phyloP scores from a whole-genome alignment of 1,284 basidiomycete species.

The Ustilago shanxiensis region DNA sequence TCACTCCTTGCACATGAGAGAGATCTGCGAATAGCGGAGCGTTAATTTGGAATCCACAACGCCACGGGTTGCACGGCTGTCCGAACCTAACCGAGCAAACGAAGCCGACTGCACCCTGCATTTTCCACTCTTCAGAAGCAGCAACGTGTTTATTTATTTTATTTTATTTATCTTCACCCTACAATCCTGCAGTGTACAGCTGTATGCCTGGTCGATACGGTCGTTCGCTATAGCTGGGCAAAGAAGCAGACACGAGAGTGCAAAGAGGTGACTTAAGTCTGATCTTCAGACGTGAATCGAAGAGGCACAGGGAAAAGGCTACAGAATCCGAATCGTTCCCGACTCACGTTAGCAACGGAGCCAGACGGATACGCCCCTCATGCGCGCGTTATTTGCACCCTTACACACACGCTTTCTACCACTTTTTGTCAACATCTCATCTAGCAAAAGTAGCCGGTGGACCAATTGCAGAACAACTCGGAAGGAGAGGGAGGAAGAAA shows the following conservation, averaged over 20 bases:
- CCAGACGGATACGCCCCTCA: not conserved
- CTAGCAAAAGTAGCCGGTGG: too few relatives aligned
- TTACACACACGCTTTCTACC: too few relatives aligned
- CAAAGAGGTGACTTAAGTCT: too few relatives aligned
- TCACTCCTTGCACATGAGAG: not conserved
- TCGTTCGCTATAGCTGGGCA: too few relatives aligned
- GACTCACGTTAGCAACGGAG: not conserved
- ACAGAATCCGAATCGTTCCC: not conserved
- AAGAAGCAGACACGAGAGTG: too few relatives aligned
- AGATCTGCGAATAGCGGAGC: slow-evolving; percentile 2
- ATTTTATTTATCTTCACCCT: not conserved
- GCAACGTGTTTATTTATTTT: not conserved
- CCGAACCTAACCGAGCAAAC: slow-evolving; percentile 2
- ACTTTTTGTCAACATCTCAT: too few relatives aligned
- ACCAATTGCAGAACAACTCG: not conserved
- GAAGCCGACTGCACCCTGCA: slow-evolving; percentile 6
- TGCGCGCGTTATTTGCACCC: too few relatives aligned
- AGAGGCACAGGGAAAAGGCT: too few relatives aligned
- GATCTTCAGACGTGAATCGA: too few relatives aligned
- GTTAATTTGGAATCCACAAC: not conserved
- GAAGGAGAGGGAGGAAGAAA: not conserved
- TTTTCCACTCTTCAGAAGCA: not conserved
- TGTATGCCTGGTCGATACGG: too few relatives aligned
- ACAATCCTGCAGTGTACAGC: too few relatives aligned
- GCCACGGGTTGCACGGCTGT: not conserved